Evolutionary conservation across 352 stramenopile genomes (phyloP).

Genomic region (Phytophthora pini): DNA sequence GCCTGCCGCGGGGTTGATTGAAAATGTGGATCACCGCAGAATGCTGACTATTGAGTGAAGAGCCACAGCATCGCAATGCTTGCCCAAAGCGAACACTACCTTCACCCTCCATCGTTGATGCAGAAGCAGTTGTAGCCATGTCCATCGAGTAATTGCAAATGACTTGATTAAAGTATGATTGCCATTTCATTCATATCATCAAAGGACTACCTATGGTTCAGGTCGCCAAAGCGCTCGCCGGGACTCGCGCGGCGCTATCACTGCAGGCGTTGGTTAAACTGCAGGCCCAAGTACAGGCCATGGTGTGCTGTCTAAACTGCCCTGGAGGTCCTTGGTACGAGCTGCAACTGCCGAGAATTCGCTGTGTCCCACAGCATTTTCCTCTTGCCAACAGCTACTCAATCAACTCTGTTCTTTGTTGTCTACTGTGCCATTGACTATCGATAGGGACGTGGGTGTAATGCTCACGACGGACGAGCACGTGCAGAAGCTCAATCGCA

Average conservation of each 20-base stretch:
- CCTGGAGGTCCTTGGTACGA: slow-evolving; percentile 69
- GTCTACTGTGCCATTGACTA: slow-evolving; percentile 2
- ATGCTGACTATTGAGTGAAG: too few species aligned
- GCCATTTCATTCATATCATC: not conserved
- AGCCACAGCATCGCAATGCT: too few species aligned
- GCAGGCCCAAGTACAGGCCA: slow-evolving; percentile 71
- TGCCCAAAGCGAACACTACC: too few species aligned
- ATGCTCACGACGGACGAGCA: slow-evolving; percentile 84
- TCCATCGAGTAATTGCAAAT: not conserved
- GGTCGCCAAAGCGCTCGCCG: slow-evolving; percentile 58
- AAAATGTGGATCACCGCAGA: too few species aligned
- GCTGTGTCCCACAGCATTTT: not conserved
- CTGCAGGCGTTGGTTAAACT: slow-evolving; percentile 50
- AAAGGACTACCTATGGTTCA: slow-evolving; percentile 51
- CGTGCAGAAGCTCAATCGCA: slow-evolving; percentile 78
- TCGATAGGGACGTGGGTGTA: slow-evolving; percentile 69
- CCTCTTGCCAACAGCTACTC: not conserved
- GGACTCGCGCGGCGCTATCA: slow-evolving; percentile 42
- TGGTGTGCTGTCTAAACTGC: slow-evolving; percentile 70
- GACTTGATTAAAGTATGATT: slow-evolving; percentile 23
- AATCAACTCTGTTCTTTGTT: not conserved
- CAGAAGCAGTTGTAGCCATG: too few species aligned
- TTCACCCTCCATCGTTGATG: too few species aligned
- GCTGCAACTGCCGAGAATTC: slow-evolving; percentile 13
- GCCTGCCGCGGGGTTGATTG: too few species aligned